Conservation (phyloP, 805 yeast species). For the Ogataea neopini region DNA sequence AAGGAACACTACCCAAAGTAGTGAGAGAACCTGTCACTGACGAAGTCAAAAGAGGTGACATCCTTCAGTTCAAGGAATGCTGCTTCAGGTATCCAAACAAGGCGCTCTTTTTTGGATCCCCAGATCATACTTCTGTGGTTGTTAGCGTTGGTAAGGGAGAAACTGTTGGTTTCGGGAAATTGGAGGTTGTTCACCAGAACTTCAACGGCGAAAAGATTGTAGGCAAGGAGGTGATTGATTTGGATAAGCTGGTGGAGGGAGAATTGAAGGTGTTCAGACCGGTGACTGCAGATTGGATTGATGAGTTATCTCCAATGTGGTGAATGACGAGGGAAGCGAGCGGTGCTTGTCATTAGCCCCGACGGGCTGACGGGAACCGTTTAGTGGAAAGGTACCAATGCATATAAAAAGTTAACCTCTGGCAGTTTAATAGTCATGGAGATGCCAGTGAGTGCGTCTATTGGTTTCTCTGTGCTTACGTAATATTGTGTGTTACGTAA, state of each 20-base stretch:
- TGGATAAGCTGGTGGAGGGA: constrained; percentile 44
- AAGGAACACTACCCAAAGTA: constrained; percentile 18
- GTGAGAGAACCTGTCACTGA: constrained; percentile 35
- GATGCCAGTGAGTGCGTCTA: too few relatives aligned
- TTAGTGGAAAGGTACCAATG: too few relatives aligned
- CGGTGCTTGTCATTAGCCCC: too few relatives aligned
- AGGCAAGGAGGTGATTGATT: constrained; percentile 38
- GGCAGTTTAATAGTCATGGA: too few relatives aligned
- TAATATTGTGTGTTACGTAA: too few relatives aligned
- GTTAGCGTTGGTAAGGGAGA: constrained; percentile 30
- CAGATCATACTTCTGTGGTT: constrained; percentile 52
- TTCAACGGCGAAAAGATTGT: constrained; percentile 46
- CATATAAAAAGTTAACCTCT: too few relatives aligned
- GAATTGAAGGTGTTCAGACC: constrained; percentile 49
- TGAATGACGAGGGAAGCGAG: too few relatives aligned
- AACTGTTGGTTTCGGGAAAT: constrained; percentile 25
- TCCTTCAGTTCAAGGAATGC: constrained; percentile 48
- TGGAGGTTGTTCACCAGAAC: constrained; percentile 51
- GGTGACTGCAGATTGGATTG: constrained; percentile 47
- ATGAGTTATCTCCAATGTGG: constrained; percentile 30
- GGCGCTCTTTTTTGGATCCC: constrained; percentile 46
- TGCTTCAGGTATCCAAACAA: constrained; percentile 39
- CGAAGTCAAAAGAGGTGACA: constrained; percentile 54
- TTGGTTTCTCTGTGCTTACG: too few relatives aligned
- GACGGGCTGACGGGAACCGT: too few relatives aligned